A percentile compares a stretch with the other conserved stretches of the same genome.
Conservation (phyloP, 805 yeast species). For the Candida berthetii region DNA sequence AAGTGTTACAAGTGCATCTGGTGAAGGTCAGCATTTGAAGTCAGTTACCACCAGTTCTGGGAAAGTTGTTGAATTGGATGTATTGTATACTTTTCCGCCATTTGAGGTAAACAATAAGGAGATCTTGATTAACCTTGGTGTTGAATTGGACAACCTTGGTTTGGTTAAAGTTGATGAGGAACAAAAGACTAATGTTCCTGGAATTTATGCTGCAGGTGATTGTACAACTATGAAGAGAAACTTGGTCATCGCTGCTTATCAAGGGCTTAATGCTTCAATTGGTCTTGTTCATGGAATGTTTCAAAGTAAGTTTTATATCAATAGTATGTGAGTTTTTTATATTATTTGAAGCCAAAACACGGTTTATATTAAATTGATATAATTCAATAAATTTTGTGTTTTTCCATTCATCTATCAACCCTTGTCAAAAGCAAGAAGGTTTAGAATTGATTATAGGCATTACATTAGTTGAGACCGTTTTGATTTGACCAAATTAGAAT, state of each 20-base stretch:
- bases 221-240: not conserved
- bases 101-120: constrained; percentile 1
- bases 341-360: no score
- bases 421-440: no score
- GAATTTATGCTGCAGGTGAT: not conserved
- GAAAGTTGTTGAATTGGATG: not conserved
- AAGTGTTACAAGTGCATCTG: not conserved
- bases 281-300: not conserved
- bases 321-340: no score
- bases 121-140: constrained; percentile 1
- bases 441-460: no score
- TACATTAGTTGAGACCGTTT: no score
- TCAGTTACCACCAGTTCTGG: constrained; percentile 1
- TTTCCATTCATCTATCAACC: no score
- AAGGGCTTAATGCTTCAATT: not conserved
- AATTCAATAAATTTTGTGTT: no score
- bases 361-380: no score
- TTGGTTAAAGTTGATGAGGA: constrained; percentile 3
- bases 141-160: constrained; percentile 1
- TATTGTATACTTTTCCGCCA: constrained; percentile 1
- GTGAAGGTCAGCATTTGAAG: not conserved
- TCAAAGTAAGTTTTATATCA: not conserved
- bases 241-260: not conserved
- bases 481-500: no score
- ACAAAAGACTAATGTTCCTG: not conserved